Conservation (phyloP, 352 stramenopile genomes). For the Globisporangium heterothallicum region DNA sequence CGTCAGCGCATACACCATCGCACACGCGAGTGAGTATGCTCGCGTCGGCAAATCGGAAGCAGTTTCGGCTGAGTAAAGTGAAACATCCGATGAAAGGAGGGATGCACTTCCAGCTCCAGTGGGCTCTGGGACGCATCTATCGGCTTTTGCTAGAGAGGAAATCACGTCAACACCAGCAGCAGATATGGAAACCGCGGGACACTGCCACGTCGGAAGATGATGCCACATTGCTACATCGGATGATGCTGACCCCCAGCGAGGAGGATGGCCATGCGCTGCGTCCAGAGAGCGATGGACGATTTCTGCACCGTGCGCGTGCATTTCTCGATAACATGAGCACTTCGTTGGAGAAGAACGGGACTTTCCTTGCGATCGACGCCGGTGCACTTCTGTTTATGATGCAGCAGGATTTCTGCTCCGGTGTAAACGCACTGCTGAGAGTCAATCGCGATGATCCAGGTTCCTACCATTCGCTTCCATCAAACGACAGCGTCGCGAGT, state of each 20-base stretch:
- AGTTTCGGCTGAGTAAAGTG: slow-evolving; percentile 9
- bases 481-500: too few species aligned
- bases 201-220: too few species aligned
- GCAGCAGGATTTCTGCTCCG: slow-evolving; percentile 57
- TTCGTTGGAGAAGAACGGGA: slow-evolving; percentile 14
- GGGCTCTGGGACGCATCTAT: slow-evolving; percentile 52
- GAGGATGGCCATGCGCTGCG: slow-evolving; percentile 1
- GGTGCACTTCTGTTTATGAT: slow-evolving; percentile 47
- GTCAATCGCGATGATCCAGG: neutral
- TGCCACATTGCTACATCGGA: too few species aligned
- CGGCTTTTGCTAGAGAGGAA: slow-evolving; percentile 37
- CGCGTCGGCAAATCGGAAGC: slow-evolving; percentile 4
- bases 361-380: slow-evolving; percentile 4
- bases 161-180: neutral
- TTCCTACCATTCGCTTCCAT: too few species aligned
- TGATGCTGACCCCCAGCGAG: neutral
- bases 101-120: slow-evolving; percentile 35
- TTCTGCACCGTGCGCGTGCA: slow-evolving; percentile 12
- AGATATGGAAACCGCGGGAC: neutral
- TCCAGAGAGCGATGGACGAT: slow-evolving; percentile 6
- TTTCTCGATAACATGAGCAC: slow-evolving; percentile 27
- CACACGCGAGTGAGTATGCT: neutral
- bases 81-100: slow-evolving; percentile 9
- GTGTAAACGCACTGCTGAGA: slow-evolving; percentile 19
- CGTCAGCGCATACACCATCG: neutral